Conservation (phyloP, 2,329 filamentous ascomycete species). For the Chlorencoelia australis region DNA sequence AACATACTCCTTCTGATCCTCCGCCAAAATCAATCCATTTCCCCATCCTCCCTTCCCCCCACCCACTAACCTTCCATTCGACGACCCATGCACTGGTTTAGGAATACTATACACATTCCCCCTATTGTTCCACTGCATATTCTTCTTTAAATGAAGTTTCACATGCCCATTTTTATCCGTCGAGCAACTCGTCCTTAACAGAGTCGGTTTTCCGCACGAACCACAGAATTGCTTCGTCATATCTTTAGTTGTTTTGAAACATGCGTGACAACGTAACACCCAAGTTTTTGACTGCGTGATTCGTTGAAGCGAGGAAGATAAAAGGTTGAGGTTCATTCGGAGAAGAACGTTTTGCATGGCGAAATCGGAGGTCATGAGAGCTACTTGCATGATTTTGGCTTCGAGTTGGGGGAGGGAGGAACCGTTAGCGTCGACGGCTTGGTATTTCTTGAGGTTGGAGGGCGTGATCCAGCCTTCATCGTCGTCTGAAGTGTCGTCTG, state of each 20-base stretch:
- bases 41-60: conserved; percentile 84
- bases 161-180: conserved; percentile 75
- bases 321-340: conserved; percentile 85
- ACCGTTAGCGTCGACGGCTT: conserved; percentile 52
- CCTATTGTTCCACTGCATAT: conserved; percentile 92
- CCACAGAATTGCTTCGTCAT: conserved; percentile 89
- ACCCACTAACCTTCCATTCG: conserved; percentile 60
- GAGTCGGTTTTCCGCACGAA: conserved; percentile 76
- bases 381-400: conserved; percentile 65
- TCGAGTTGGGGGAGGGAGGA: conserved; percentile 39
- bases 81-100: conserved; percentile 72
- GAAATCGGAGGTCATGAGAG: conserved; percentile 90
- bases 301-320: conserved; percentile 68
- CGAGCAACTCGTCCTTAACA: conserved; percentile 77
- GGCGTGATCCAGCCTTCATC: conserved; percentile 89
- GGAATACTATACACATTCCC: conserved; percentile 90
- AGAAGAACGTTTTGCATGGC: conserved; percentile 97
- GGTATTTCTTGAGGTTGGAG: conserved; percentile 77
- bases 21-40: conserved; percentile 69
- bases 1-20: conserved; percentile 92
- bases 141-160: conserved; percentile 78
- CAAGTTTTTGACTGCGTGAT: conserved; percentile 81
- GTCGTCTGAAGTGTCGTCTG: conserved; percentile 38
- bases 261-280: conserved; percentile 86
- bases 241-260: conserved; percentile 76